phyloP scores from a whole-genome alignment of 495 filamentous ascomycete species.

The Penicillium flavigenum region DNA sequence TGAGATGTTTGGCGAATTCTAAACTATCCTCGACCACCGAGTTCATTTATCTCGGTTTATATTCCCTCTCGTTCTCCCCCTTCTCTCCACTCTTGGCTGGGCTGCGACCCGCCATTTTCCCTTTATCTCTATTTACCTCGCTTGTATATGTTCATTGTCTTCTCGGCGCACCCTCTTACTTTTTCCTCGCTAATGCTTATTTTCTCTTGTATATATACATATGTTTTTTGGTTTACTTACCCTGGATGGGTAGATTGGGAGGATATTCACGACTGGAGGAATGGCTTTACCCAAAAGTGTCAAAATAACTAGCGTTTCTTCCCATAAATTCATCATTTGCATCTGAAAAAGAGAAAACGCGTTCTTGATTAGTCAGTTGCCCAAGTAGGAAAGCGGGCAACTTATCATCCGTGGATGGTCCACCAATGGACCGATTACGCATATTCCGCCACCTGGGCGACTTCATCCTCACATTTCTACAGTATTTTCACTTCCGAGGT shows the following conservation, averaged over 20 bases:
- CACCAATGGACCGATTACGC: neutral
- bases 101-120: conserved; percentile 19
- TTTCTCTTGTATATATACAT: conserved; percentile 42
- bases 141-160: conserved; percentile 35
- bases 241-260: conserved; percentile 31
- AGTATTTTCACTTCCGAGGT: neutral
- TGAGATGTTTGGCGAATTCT: conserved; percentile 66
- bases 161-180: conserved; percentile 19
- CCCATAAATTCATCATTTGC: conserved; percentile 10
- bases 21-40: conserved; percentile 16
- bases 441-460: conserved; percentile 3
- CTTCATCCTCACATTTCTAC: neutral
- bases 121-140: conserved; percentile 17
- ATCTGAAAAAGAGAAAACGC: neutral
- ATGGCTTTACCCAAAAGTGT: conserved; percentile 15
- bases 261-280: conserved; percentile 16
- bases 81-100: conserved; percentile 20
- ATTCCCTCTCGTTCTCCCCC: conserved; percentile 4
- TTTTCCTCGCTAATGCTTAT: conserved; percentile 25
- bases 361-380: neutral
- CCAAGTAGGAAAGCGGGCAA: neutral
- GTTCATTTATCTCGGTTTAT: neutral
- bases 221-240: conserved; percentile 18
- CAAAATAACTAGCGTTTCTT: conserved; percentile 11
- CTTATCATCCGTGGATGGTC: neutral